Base-by-base conservation (phyloP, 1,284 basidiomycete species). In the Tilletia caries region DNA sequence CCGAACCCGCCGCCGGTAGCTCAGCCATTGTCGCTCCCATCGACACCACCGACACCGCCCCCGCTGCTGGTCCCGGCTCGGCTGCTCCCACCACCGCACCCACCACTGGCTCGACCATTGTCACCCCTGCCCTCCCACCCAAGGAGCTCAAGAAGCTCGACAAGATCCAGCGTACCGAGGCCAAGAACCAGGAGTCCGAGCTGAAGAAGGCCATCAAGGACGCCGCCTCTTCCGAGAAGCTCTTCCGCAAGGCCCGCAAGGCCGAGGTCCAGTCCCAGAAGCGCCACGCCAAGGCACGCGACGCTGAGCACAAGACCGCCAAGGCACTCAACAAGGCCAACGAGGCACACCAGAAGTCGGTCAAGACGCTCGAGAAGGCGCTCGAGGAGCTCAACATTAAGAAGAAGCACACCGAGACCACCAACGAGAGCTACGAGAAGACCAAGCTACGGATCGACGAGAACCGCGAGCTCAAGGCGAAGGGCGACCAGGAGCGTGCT, bases 141-240 rank as follows among this genome's bases (percentile, higher is more conserved):
- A 76, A 77, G 71, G 77, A 78, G 32, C 52, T 73, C 58, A 79
- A 79, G 73, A 78, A 78, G 75, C 73, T 77, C 73, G 74, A 76
- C 70, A 79, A 79, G 72, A 72, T 79, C 66, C 75, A 76, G 68
- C 75, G 76, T 70, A 77, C 69, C 37, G 78, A 79, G 69, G 76
- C 78, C 64, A 79, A 79, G 75, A 70, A 72, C 70, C 77, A 79
- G 67, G 68, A 77, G 50, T 77, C 78, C 68, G 71, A 75, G 68
- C 66, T 79, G 66, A 75, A 74, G 73, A 66, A 68, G 18, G 72
- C 78, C 60, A 72, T 79, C 74, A 79, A 79, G 76, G 73, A 75
- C 60, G 75, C 78, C n/a, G 34, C 60, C 32, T 43, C 71, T 0
- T 69, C 74, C 52, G 76, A 79, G 65, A 79, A 79, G 75, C 68